These are phyloP conservation scores for Penicillium sp. DNA, from an alignment of 2,329 filamentous ascomycete genomes.

Conservation along the genomic window DNA sequence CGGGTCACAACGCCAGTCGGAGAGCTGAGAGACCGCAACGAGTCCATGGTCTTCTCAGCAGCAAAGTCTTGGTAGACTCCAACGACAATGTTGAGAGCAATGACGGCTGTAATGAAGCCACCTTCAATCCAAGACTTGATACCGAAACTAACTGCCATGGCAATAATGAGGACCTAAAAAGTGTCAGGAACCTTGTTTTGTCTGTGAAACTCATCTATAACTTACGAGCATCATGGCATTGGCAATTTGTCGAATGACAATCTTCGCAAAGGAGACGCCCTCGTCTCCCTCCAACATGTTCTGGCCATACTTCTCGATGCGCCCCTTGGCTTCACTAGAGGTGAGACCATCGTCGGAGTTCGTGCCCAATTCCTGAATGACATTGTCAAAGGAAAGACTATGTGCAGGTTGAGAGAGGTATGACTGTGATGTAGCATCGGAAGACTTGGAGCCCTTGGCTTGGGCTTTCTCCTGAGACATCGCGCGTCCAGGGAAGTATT, in stretches of 20 bases:
- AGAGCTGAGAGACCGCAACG: conserved; percentile 56
- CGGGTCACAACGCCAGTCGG: conserved; percentile 59
- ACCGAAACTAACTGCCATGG: conserved; percentile 64
- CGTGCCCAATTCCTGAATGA: conserved; percentile 56
- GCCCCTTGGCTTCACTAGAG: conserved; percentile 52
- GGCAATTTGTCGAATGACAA: conserved; percentile 64
- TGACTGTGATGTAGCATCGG: conserved; percentile 45
- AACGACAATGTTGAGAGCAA: conserved; percentile 57
- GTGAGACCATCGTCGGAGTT: conserved; percentile 59
- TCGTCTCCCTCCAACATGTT: conserved; percentile 65
- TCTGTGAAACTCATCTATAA: background rate
- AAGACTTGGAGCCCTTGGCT: conserved; percentile 10
- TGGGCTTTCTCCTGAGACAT: conserved; percentile 23
- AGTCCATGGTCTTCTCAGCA: conserved; percentile 63
- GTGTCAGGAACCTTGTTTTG: too few species aligned
- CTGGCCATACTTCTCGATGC: conserved; percentile 57
- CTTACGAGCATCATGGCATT: conserved; percentile 67
- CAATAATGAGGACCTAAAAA: conserved; percentile 68
- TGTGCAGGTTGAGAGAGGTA: conserved; percentile 62
- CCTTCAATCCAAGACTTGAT: conserved; percentile 60
- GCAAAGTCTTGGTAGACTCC: conserved; percentile 62
- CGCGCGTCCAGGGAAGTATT: conserved; percentile 3
- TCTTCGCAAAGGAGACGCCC: conserved; percentile 68
- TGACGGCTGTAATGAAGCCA: conserved; percentile 59
- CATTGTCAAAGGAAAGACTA: conserved; percentile 53